Evolutionary conservation across 2,329 filamentous ascomycete species (phyloP), one percentile per base, ranked within the genome.

Genomic region (Exophiala dermatitidis): DNA sequence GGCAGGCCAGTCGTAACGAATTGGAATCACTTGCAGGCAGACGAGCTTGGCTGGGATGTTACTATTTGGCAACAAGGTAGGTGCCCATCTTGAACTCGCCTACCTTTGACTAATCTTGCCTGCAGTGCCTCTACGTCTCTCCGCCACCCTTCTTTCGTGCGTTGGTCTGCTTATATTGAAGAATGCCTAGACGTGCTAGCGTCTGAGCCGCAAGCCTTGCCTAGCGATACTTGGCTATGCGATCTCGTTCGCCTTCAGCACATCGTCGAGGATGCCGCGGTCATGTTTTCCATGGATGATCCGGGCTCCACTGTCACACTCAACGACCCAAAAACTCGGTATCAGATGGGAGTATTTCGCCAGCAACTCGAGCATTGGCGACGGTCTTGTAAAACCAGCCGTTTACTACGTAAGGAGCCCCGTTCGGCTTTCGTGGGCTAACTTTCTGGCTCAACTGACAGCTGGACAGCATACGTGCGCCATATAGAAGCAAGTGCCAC

Each of bases 231-330:
- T 50, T 65, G 74, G n/a, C 70, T 83, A 32, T 73, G 77, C 52
- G 76, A 81, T 59, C 79, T 81, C 68, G 73, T 80, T 48, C 80
- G 77, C 56, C 69, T 83, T 52, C 78, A 77, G n/a, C 76, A 75
- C 49, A 79, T 89, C 40, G 80, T 80, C 1, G 86, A 90, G 65
- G 84, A 88, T 55, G 77, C 87, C 5, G 77, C 79, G 6, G 71
- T 77, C 29, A 81, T 86, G 59, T 84, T 89, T 55, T 76, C 76
- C 2, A 77, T 84, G 66, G 84, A 88, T 56, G 84, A 88, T 52
- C 75, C 80, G 0, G 71, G 71, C 4, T 71, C 75, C 4, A 70
- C 71, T 6, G 69, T 71, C 1, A 68, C 77, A 5, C 75, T 89
- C 37, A 71, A 76, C 0, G 84, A 89, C 54, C 68, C 77, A 6